Evolutionary conservation across 306 rosid genomes (phyloP), one percentile per base, ranked within the genome.

Genomic region (Vigna unguiculata): DNA sequence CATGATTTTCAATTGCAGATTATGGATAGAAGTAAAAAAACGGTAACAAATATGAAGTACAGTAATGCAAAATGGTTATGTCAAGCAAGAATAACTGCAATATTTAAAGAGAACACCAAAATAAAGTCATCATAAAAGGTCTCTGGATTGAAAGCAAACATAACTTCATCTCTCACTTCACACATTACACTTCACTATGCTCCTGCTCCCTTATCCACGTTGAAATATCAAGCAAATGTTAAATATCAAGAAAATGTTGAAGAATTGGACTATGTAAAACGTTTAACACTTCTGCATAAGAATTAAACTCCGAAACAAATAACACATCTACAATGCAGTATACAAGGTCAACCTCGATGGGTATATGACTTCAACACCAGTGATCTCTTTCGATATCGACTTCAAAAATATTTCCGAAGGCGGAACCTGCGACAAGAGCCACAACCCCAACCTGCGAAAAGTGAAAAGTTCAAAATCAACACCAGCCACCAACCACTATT

Each of bases 351-450:
- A 95, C 99, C 97, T 92, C 22, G 92, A 80, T 8, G 97, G 99
- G 88, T 92, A 95, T 76, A 89, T 70, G 65, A 92, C 74, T 84
- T 95, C 93, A 77, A 95, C 86, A 38, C 84, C 61, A n/a, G 93
- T 88, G 75, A 86, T 80, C 32, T 92, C 99, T 71, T 88, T 92
- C 2, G 97, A 72, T 38, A 95, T 89, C 3, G 99, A 89, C 72
- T 87, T 89, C 82, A 95, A 84, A 74, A 95, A 88, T 13, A 92
- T 89, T 96, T 95, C 99, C 4, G 97, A 88, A 2, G 99, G 99
- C 80, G 87, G 87, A 60, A 95, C 98, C 64, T 88, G 87, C 16
- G 99, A 86, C 84, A 95, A 78, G 34, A 92, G 93, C 90, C 85
- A 72, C 84, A 90, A 38, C 52, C 97, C 99, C 69, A 92, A 62